phyloP scores from a whole-genome alignment of 179 eudicot genomes.

The Beta macrorhiza region DNA sequence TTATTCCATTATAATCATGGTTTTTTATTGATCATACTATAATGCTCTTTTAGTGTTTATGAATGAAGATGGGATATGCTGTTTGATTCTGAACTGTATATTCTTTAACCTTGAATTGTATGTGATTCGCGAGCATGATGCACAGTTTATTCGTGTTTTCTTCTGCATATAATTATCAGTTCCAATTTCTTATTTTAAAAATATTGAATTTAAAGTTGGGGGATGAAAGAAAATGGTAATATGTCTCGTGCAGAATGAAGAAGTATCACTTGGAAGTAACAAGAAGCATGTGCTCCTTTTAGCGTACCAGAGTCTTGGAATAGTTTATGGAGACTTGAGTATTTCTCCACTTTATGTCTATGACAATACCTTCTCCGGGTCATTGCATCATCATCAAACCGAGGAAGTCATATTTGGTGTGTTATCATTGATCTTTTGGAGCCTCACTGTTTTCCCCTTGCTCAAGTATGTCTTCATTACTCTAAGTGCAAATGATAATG shows the following conservation, averaged over 20 bases:
- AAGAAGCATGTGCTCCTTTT: conserved; percentile 36
- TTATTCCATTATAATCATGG: no score
- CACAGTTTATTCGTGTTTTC: no score
- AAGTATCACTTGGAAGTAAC: conserved; percentile 20
- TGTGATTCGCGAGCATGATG: no score
- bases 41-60: no score
- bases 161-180: no score
- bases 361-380: conserved; percentile 37
- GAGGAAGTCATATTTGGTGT: conserved; percentile 50
- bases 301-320: conserved; percentile 57
- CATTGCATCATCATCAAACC: conserved; percentile 31
- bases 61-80: no score
- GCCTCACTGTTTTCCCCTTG: conserved; percentile 45
- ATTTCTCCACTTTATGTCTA: conserved; percentile 53
- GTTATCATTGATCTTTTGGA: conserved; percentile 55
- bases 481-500: conserved; percentile 48
- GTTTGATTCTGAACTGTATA: no score
- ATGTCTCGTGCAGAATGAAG: conserved; percentile 35
- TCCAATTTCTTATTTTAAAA: no score
- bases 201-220: no score
- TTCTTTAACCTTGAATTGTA: no score
- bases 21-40: no score
- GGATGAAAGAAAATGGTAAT: background rate
- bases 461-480: conserved; percentile 45
- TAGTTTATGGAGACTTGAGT: conserved; percentile 52